Conservation (phyloP, 306 rosid genomes). For the Cicer pinnatifidum region DNA sequence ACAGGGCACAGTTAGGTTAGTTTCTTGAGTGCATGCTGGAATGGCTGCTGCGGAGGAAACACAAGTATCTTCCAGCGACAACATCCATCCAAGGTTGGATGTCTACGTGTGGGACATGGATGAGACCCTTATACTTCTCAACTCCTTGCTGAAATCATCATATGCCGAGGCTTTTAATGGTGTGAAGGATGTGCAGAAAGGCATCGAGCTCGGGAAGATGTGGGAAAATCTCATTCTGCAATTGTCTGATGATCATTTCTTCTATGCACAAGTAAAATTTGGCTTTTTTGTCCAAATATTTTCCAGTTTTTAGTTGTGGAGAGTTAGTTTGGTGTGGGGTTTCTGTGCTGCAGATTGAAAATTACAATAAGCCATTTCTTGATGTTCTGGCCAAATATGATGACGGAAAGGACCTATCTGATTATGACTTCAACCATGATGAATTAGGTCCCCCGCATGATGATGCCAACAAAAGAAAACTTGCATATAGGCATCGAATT, state of each 20-base stretch:
- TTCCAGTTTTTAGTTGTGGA: conserved; percentile 25
- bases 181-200: conserved; percentile 71
- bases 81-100: conserved; percentile 52
- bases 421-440: conserved; percentile 78
- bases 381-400: conserved; percentile 63
- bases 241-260: conserved; percentile 78
- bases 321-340: conserved; percentile 39
- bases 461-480: conserved; percentile 71
- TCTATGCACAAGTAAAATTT: conserved; percentile 75
- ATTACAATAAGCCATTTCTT: conserved; percentile 76
- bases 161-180: conserved; percentile 74
- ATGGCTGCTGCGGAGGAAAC: conserved; percentile 58
- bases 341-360: conserved; percentile 80
- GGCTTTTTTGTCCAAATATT: conserved; percentile 36
- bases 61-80: conserved; percentile 40
- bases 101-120: conserved; percentile 95
- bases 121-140: conserved; percentile 88
- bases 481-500: conserved; percentile 85
- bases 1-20: conserved; percentile 30
- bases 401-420: conserved; percentile 79
- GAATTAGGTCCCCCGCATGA: conserved; percentile 63
- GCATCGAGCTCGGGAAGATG: conserved; percentile 73
- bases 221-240: conserved; percentile 90
- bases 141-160: conserved; percentile 77
- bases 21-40: conserved; percentile 14